Evolutionary conservation across 176 grass and related monocot genomes (phyloP).

Genomic region (Zizania latifolia): DNA sequence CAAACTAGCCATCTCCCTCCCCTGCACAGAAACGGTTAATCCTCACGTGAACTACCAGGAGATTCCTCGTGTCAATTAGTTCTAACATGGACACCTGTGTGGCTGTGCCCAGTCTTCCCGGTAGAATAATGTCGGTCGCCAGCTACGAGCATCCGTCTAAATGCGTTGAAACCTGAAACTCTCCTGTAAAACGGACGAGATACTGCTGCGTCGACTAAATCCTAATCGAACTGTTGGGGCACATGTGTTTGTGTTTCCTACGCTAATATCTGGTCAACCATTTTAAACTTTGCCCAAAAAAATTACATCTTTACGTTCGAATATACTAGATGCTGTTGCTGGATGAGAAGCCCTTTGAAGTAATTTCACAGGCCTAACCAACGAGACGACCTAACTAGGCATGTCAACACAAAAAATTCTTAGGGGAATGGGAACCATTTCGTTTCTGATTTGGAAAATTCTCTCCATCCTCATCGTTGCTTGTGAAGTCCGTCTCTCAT

Average conservation of each 20-base stretch:
- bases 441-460: too few relatives aligned
- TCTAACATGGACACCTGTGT: conserved; percentile 37
- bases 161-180: not conserved
- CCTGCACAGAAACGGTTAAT: not conserved
- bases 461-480: too few relatives aligned
- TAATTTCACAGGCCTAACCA: conserved; percentile 13
- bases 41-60: conserved; percentile 35
- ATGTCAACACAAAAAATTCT: too few relatives aligned
- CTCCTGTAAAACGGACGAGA: not conserved
- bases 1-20: conserved; percentile 4
- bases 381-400: too few relatives aligned
- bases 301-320: not conserved
- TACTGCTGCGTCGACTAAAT: not conserved
- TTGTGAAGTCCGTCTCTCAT: too few relatives aligned
- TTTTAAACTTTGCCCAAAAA: not conserved
- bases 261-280: not conserved
- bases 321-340: not conserved
- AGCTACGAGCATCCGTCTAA: not conserved
- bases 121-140: conserved; percentile 8
- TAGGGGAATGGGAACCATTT: too few relatives aligned
- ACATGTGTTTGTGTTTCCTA: not conserved
- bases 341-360: not conserved
- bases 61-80: not conserved
- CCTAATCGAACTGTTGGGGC: not conserved
- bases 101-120: not conserved